phyloP scores from a whole-genome alignment of 441 rosid genomes.

The Aquilaria agallochum region DNA sequence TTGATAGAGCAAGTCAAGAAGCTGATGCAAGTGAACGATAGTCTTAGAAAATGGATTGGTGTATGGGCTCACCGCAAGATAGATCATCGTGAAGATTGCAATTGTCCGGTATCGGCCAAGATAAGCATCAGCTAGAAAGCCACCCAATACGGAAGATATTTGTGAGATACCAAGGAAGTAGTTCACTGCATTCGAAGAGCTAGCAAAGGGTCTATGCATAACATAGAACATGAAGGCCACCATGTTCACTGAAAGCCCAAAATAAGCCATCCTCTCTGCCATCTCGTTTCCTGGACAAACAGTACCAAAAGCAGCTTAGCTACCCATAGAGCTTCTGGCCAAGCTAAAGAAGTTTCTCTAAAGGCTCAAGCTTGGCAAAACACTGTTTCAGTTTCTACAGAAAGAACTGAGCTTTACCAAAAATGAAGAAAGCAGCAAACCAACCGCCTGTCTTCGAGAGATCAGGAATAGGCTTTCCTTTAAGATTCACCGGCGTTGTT shows the following conservation, averaged over 20 bases:
- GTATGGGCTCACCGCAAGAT: constrained; percentile 57
- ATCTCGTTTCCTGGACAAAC: constrained; percentile 75
- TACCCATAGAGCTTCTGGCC: neutral
- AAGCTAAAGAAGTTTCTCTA: neutral
- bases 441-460: constrained; percentile 93
- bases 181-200: constrained; percentile 83
- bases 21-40: neutral
- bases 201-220: constrained; percentile 81
- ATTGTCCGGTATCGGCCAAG: constrained; percentile 95
- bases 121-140: constrained; percentile 94
- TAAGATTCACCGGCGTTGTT: constrained; percentile 77
- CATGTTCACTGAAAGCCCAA: constrained; percentile 94
- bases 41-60: neutral
- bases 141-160: constrained; percentile 88
- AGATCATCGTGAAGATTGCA: constrained; percentile 83
- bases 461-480: constrained; percentile 76
- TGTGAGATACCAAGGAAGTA: constrained; percentile 92
- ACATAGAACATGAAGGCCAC: constrained; percentile 86
- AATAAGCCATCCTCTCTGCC: constrained; percentile 98
- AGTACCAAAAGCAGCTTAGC: neutral
- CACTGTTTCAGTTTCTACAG: neutral
- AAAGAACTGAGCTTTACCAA: constrained; percentile 39
- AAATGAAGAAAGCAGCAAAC: constrained; percentile 88
- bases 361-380: neutral
- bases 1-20: neutral